Percentiles rank a stretch among this genome's conserved stretches.
Conservation (phyloP, 805 yeast species). For the Nakazawaea ishiwadae region DNA sequence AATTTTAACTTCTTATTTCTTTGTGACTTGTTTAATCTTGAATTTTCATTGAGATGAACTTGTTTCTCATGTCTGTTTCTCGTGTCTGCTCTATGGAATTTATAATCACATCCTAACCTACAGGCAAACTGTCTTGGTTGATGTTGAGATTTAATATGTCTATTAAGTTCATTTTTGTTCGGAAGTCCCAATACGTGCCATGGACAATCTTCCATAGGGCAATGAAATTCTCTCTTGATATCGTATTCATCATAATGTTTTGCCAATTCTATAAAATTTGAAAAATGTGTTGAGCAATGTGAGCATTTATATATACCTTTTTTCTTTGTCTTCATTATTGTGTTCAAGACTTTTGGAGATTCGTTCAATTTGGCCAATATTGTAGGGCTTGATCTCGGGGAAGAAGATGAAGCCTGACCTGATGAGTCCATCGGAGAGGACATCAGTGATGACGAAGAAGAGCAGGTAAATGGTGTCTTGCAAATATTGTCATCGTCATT, state of each 20-base stretch:
- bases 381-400: conserved; percentile 3
- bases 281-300: conserved; percentile 11
- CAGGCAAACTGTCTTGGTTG: conserved; percentile 10
- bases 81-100: conserved; percentile 12
- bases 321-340: conserved; percentile 11
- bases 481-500: background rate
- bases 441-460: background rate
- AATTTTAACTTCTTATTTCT: conserved; percentile 4
- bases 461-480: background rate
- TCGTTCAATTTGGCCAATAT: conserved; percentile 5
- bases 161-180: conserved; percentile 11
- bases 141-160: conserved; percentile 14
- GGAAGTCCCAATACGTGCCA: conserved; percentile 14
- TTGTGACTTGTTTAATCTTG: conserved; percentile 10
- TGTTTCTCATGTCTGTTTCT: conserved; percentile 13
- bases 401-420: too few species aligned
- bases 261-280: conserved; percentile 12
- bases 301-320: conserved; percentile 14
- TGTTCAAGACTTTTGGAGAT: conserved; percentile 10
- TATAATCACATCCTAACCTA: conserved; percentile 11
- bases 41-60: conserved; percentile 11
- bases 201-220: conserved; percentile 12
- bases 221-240: conserved; percentile 12
- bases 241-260: conserved; percentile 13
- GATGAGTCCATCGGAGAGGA: background rate